A percentile compares a stretch with the other conserved stretches of the same genome.
Evolutionary conservation across 257 asterid genomes (phyloP).

Genomic region (Cordia subcordata): DNA sequence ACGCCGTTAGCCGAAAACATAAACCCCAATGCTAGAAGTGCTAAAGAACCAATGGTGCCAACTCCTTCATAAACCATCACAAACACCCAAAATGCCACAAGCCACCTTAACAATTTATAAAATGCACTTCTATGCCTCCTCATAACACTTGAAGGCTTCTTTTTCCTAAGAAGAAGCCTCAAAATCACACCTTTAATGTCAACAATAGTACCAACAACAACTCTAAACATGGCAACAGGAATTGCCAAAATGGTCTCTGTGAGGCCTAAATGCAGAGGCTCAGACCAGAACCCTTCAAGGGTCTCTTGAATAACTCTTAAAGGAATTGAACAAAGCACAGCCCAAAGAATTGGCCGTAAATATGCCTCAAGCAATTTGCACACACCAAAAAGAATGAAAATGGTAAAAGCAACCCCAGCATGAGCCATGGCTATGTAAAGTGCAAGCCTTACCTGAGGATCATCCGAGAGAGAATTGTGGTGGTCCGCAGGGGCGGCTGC

Average conservation of each 20-base stretch:
- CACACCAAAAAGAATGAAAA: slow-evolving; percentile 66
- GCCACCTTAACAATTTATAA: slow-evolving; percentile 61
- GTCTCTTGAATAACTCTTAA: slow-evolving; percentile 83
- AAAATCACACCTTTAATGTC: slow-evolving; percentile 52
- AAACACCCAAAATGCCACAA: slow-evolving; percentile 84
- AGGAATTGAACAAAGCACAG: slow-evolving; percentile 89
- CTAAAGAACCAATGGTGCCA: slow-evolving; percentile 58
- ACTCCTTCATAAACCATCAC: slow-evolving; percentile 70
- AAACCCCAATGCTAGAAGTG: slow-evolving; percentile 61
- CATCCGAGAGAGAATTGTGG: slow-evolving; percentile 37
- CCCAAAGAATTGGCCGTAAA: slow-evolving; percentile 85
- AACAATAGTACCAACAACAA: slow-evolving; percentile 69
- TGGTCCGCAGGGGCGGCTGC: slow-evolving; percentile 4
- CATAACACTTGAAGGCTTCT: slow-evolving; percentile 16
- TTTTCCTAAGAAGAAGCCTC: slow-evolving; percentile 44
- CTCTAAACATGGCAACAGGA: slow-evolving; percentile 75
- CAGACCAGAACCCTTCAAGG: slow-evolving; percentile 83
- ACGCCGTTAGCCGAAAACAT: slow-evolving; percentile 54
- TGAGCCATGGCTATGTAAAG: slow-evolving; percentile 98
- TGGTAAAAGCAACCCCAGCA: slow-evolving; percentile 66
- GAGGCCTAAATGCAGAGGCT: slow-evolving; percentile 78
- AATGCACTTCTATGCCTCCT: slow-evolving; percentile 71
- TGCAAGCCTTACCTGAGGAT: slow-evolving; percentile 95
- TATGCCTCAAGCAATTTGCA: slow-evolving; percentile 76
- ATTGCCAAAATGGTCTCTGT: slow-evolving; percentile 81